Conservation (phyloP, 2,329 filamentous ascomycete species). For the Elsinoe batatas region DNA sequence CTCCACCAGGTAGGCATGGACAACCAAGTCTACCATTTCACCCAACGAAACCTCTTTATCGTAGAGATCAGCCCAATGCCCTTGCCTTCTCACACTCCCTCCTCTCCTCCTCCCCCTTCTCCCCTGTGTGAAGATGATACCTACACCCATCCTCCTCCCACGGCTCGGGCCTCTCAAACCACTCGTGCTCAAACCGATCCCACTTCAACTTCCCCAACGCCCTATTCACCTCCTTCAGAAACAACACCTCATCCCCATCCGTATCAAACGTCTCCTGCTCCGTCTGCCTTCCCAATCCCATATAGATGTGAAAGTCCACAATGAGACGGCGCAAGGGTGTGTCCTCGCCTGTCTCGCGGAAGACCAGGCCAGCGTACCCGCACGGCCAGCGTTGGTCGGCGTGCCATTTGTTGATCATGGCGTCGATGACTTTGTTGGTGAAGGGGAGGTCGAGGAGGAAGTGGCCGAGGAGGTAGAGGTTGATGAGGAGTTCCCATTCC, state of each 20-base stretch:
- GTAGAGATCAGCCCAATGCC: background rate
- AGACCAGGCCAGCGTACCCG: background rate
- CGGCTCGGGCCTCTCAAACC: background rate
- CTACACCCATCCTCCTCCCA: background rate
- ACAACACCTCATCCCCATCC: background rate
- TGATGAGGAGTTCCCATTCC: constrained; percentile 13
- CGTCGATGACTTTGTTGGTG: background rate
- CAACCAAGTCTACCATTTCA: no score
- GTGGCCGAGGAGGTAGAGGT: constrained; percentile 17
- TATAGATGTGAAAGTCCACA: constrained; percentile 14
- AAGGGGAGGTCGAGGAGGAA: background rate
- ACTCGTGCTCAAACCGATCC: background rate
- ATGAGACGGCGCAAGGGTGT: constrained; percentile 9
- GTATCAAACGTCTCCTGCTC: background rate
- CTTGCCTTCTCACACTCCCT: background rate
- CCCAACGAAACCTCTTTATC: no score
- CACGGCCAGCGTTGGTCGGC: background rate
- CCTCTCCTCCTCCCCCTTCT: background rate
- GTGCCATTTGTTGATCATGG: background rate
- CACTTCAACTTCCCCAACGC: background rate
- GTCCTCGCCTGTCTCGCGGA: background rate
- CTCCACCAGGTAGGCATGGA: no score
- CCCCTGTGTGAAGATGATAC: background rate
- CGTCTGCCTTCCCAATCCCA: background rate
- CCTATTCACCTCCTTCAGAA: background rate